These are phyloP conservation scores for Chloropicon primus DNA, from an alignment of 139 green algal genomes.

Conservation along the genomic window DNA sequence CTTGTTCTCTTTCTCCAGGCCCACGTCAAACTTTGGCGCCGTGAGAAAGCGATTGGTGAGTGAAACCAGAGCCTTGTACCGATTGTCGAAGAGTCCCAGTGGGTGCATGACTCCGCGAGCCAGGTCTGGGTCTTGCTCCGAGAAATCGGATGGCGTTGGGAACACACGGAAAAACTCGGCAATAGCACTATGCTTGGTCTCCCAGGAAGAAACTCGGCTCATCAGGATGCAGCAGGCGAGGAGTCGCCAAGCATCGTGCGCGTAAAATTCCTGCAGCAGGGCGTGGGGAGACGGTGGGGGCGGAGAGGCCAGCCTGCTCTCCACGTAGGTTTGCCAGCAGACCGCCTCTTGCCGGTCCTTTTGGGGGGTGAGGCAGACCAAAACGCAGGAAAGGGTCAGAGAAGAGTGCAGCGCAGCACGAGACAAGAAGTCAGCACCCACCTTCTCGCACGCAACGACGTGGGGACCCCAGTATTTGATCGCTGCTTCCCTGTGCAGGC, in stretches of 20 bases:
- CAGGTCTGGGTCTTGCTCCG: background rate
- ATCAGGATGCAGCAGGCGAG: constrained; percentile 16
- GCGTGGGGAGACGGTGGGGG: background rate
- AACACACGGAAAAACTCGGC: constrained; percentile 16
- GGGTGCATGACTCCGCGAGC: constrained; percentile 11
- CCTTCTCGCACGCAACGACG: too few species aligned
- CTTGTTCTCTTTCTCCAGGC: background rate
- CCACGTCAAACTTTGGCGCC: constrained; percentile 1
- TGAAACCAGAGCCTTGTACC: constrained; percentile 9
- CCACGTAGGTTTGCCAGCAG: constrained; percentile 4
- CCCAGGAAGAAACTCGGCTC: constrained; percentile 10
- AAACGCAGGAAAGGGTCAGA: too few species aligned
- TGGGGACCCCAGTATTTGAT: too few species aligned
- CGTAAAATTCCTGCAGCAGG: constrained; percentile 23
- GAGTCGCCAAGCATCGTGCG: constrained; percentile 19
- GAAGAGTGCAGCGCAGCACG: too few species aligned
- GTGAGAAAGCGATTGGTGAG: constrained; percentile 7
- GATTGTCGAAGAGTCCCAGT: constrained; percentile 14
- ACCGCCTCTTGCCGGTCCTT: too few species aligned
- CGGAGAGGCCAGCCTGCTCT: background rate
- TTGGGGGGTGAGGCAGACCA: too few species aligned
- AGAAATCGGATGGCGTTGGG: constrained; percentile 10
- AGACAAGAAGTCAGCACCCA: too few species aligned
- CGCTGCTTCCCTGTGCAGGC: too few species aligned
- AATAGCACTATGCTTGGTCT: constrained; percentile 14